phyloP scores from a whole-genome alignment of 352 stramenopile genomes.

The Blastocystis sp. region DNA sequence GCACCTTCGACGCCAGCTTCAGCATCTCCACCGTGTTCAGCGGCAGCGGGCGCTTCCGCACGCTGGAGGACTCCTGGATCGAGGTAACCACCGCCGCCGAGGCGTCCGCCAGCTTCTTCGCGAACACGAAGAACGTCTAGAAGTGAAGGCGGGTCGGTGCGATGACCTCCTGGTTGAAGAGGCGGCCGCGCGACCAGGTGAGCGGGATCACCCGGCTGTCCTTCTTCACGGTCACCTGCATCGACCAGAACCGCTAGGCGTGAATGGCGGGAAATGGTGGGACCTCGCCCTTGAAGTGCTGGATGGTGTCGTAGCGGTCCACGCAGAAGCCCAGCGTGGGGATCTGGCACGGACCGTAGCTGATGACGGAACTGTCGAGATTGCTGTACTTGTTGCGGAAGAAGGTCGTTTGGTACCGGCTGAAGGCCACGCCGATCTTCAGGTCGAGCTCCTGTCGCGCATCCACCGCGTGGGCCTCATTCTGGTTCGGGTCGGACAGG shows the following conservation, averaged over 20 bases:
- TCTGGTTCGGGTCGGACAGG: constrained; percentile 78
- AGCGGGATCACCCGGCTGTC: constrained; percentile 71
- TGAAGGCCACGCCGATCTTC: constrained; percentile 83
- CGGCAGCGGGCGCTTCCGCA: constrained; percentile 72
- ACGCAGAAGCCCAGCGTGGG: constrained; percentile 84
- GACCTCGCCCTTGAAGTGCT: constrained; percentile 81
- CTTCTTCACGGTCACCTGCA: constrained; percentile 67
- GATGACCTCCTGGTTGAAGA: constrained; percentile 74
- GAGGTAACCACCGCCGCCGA: constrained; percentile 36
- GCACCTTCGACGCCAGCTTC: constrained; percentile 73
- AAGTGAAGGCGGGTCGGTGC: neutral
- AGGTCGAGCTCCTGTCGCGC: constrained; percentile 82
- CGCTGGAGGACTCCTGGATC: constrained; percentile 37
- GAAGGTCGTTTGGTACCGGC: constrained; percentile 81
- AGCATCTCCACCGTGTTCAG: constrained; percentile 77
- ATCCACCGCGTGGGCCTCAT: constrained; percentile 80
- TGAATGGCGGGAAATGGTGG: constrained; percentile 73
- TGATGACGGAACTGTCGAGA: constrained; percentile 79
- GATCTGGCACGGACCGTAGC: constrained; percentile 83
- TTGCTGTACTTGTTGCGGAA: constrained; percentile 84
- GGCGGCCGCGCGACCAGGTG: constrained; percentile 72
- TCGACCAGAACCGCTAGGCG: constrained; percentile 30
- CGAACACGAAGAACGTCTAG: constrained; percentile 72
- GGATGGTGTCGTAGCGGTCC: constrained; percentile 81
- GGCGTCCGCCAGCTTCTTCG: constrained; percentile 74